Evolutionary conservation across 2,329 filamentous ascomycete species (phyloP).

Genomic region (Penicillium sp.): DNA sequence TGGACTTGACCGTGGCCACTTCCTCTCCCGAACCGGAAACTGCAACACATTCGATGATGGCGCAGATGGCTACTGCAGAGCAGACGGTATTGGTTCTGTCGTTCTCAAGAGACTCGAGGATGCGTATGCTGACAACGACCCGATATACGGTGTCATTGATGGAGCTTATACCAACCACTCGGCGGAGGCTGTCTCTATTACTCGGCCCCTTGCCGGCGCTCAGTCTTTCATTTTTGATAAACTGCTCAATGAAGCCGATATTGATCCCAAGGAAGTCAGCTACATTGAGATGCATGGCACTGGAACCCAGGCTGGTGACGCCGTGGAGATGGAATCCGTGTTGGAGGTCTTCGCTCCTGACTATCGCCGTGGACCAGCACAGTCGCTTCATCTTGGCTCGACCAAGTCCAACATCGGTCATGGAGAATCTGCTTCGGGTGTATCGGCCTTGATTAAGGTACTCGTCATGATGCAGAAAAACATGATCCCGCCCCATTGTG

Average conservation of each 20-base stretch:
- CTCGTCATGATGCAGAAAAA: conserved; percentile 38
- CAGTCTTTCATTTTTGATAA: conserved; percentile 67
- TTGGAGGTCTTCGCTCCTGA: conserved; percentile 57
- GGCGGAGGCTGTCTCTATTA: conserved; percentile 74
- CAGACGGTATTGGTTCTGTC: conserved; percentile 68
- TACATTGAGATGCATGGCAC: conserved; percentile 91
- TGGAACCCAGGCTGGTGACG: conserved; percentile 78
- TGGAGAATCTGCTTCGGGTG: conserved; percentile 57
- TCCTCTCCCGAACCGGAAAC: conserved; percentile 68
- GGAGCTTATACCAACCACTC: conserved; percentile 76
- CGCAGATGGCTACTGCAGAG: conserved; percentile 78
- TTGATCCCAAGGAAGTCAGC: conserved; percentile 70
- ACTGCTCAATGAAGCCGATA: conserved; percentile 65
- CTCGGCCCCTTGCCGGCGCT: conserved; percentile 71
- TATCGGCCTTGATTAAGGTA: conserved; percentile 33
- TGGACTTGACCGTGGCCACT: conserved; percentile 69
- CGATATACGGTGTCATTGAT: conserved; percentile 65
- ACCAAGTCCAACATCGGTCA: conserved; percentile 63
- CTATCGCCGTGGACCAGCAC: conserved; percentile 43
- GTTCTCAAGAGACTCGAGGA: conserved; percentile 76
- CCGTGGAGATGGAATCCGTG: conserved; percentile 74
- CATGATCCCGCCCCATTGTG: conserved; percentile 31
- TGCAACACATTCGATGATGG: conserved; percentile 77
- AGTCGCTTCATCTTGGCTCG: conserved; percentile 57
- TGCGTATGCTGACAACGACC: conserved; percentile 68